Evolutionary conservation across 2,329 filamentous ascomycete species (phyloP).

Genomic region (Teratosphaeria nubilosa): DNA sequence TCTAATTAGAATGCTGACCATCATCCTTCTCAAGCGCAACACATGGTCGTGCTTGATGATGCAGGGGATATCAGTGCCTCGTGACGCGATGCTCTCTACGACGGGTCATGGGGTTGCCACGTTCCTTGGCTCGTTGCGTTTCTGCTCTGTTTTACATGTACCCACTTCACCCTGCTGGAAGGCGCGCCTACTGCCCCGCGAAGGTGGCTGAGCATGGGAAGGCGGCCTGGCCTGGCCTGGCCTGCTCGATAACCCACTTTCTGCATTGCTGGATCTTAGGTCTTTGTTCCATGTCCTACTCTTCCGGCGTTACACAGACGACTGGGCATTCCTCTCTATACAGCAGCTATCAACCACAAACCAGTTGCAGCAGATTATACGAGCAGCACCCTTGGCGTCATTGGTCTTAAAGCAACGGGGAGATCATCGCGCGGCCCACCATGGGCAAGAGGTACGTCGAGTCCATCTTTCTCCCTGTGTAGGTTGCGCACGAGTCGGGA

Average conservation of each 20-base stretch:
- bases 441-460: slow-evolving; percentile 23
- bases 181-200: not conserved
- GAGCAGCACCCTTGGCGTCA: not conserved
- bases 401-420: not conserved
- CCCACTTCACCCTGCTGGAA: not conserved
- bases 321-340: not conserved
- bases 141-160: not conserved
- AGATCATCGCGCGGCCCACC: slow-evolving; percentile 6
- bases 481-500: not conserved
- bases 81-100: not conserved
- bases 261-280: not conserved
- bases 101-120: not conserved
- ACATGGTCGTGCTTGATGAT: not conserved
- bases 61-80: not conserved
- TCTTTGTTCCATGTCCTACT: not conserved
- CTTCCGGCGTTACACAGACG: not conserved
- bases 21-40: not conserved
- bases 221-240: not conserved
- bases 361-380: not conserved
- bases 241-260: not conserved
- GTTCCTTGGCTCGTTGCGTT: not conserved
- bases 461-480: slow-evolving; percentile 3
- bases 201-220: not conserved
- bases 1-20: not conserved
- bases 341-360: not conserved